A percentile compares a stretch with the other conserved stretches of the same genome.
Evolutionary conservation across 139 green algal genomes (phyloP).

Genomic region (Chlorella sp.): DNA sequence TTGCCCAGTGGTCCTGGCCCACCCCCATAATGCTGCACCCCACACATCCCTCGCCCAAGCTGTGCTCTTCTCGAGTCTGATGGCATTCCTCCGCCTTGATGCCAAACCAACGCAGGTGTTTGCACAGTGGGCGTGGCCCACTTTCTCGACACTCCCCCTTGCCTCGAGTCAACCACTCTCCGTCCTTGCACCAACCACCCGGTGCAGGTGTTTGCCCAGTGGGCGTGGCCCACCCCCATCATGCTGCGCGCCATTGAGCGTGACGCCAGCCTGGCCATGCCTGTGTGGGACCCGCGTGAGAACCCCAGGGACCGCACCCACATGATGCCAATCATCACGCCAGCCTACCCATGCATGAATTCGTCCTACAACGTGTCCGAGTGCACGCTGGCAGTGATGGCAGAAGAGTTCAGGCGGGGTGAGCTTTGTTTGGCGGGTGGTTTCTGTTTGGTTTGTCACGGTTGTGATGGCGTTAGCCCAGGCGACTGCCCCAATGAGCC

Average conservation of each 20-base stretch:
- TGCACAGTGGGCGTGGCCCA: background rate
- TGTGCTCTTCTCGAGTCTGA: no score
- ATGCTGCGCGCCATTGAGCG: conserved; percentile 81
- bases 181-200: background rate
- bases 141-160: no score
- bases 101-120: no score
- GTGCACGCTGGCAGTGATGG: conserved; percentile 81
- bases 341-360: conserved; percentile 96
- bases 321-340: conserved; percentile 98
- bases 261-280: conserved; percentile 52
- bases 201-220: conserved; percentile 71
- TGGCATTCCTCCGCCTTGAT: no score
- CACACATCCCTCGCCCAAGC: no score
- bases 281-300: conserved; percentile 86
- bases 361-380: conserved; percentile 94
- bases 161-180: no score
- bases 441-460: no score
- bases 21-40: no score
- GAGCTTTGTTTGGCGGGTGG: conserved; percentile 27
- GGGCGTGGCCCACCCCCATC: conserved; percentile 88
- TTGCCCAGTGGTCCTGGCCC: no score
- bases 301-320: conserved; percentile 81
- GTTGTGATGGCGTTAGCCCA: no score
- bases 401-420: conserved; percentile 59
- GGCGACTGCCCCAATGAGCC: no score